Percentiles rank a stretch among this genome's conserved stretches.
These are phyloP conservation scores for Apiospora pterosperma DNA, from an alignment of 2,329 filamentous ascomycete genomes.

Conservation along the genomic window DNA sequence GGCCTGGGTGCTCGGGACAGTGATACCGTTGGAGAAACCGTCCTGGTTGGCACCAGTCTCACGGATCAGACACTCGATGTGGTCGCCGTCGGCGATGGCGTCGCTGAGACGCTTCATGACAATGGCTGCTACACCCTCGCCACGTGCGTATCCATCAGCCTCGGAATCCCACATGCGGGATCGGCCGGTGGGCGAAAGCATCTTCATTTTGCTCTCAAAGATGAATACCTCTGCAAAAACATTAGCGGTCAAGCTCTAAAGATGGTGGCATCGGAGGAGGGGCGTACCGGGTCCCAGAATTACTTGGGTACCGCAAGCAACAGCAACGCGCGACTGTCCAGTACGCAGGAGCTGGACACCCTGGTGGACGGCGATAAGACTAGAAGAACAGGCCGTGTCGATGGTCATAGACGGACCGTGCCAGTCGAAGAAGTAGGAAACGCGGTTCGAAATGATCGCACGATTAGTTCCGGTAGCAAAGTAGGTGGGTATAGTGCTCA, in stretches of 20 bases:
- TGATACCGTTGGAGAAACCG: conserved; percentile 49
- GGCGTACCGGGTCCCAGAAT: conserved; percentile 23
- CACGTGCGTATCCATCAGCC: conserved; percentile 18
- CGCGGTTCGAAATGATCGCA: conserved; percentile 3
- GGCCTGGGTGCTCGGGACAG: conserved; percentile 33
- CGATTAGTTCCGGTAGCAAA: not conserved
- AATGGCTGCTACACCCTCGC: conserved; percentile 49
- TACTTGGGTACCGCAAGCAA: conserved; percentile 39
- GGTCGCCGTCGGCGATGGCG: conserved; percentile 47
- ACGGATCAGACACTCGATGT: conserved; percentile 45
- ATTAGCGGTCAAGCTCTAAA: too few relatives aligned
- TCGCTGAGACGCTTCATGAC: conserved; percentile 49
- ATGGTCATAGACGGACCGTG: conserved; percentile 7
- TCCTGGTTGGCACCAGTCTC: conserved; percentile 47
- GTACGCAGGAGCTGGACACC: conserved; percentile 20
- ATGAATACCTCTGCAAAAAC: too few relatives aligned
- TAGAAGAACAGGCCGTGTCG: conserved; percentile 7
- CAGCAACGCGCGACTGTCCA: conserved; percentile 31
- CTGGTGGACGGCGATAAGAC: conserved; percentile 3
- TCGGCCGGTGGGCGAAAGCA: not conserved
- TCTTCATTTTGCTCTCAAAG: not conserved
- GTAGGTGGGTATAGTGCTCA: not conserved
- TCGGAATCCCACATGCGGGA: not conserved
- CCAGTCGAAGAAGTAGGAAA: conserved; percentile 10
- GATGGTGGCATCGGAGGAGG: too few relatives aligned